These are phyloP conservation scores for Marchantia polymorpha DNA, from an alignment of 225 moss, liverwort and hornwort genomes.

Conservation along the genomic window DNA sequence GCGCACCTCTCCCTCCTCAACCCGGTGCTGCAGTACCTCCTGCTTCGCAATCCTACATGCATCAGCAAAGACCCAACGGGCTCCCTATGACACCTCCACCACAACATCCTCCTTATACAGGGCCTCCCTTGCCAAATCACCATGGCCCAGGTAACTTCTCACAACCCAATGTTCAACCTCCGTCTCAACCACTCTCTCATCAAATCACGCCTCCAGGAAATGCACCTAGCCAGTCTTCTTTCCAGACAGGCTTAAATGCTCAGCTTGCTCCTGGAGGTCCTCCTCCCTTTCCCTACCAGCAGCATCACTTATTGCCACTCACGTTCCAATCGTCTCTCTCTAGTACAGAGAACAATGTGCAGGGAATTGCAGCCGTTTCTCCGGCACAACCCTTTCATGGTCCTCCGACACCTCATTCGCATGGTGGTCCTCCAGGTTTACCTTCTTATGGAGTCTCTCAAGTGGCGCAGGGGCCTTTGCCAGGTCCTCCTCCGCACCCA, in stretches of 20 bases:
- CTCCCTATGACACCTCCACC: conserved; percentile 20
- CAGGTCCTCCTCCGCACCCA: conserved; percentile 26
- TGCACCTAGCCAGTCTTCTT: conserved; percentile 46
- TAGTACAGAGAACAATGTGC: conserved; percentile 21
- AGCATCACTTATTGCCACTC: conserved; percentile 39
- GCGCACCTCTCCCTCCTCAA: conserved; percentile 19
- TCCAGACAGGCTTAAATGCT: conserved; percentile 50
- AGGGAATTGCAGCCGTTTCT: conserved; percentile 2
- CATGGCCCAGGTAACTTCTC: conserved; percentile 21
- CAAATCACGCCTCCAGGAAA: conserved; percentile 27
- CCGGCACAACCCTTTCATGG: conserved; percentile 1
- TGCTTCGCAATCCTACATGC: conserved; percentile 20
- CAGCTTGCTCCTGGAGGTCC: conserved; percentile 49
- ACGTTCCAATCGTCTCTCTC: conserved; percentile 13
- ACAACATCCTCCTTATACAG: conserved; percentile 28
- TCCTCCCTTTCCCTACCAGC: conserved; percentile 50
- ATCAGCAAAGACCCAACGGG: conserved; percentile 30
- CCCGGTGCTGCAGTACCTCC: conserved; percentile 16
- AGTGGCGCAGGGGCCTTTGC: conserved; percentile 23
- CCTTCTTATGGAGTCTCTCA: conserved; percentile 21
- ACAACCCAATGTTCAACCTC: conserved; percentile 11
- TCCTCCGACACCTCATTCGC: conserved; percentile 28
- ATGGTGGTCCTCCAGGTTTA: conserved; percentile 44
- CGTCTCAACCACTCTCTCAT: conserved; percentile 19
- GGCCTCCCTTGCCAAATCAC: conserved; percentile 19